phyloP scores from a whole-genome alignment of 306 rosid species.

The Quercus dentata region DNA sequence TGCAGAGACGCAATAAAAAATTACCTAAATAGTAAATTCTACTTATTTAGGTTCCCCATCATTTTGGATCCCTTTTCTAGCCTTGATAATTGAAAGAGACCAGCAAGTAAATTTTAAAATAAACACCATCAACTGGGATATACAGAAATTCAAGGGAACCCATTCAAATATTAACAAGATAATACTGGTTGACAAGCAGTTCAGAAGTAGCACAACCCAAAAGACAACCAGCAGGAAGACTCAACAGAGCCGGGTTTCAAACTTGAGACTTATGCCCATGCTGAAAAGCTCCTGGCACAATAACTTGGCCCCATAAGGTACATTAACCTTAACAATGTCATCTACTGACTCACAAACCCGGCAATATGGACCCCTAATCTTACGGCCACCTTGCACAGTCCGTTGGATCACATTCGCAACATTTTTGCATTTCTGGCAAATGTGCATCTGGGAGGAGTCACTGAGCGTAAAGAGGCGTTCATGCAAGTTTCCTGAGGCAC shows the following conservation, averaged over 20 bases:
- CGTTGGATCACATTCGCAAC: slow-evolving; percentile 71
- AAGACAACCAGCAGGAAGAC: neutral
- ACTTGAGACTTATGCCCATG: slow-evolving; percentile 93
- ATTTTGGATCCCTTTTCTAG: neutral
- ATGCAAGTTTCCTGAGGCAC: slow-evolving; percentile 91
- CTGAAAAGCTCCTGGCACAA: slow-evolving; percentile 92
- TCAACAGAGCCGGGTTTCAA: slow-evolving; percentile 68
- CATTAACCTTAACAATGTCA: slow-evolving; percentile 66
- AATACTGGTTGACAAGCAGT: neutral
- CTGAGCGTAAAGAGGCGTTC: slow-evolving; percentile 95
- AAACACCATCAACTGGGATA: neutral
- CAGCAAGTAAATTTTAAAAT: neutral
- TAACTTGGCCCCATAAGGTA: slow-evolving; percentile 89
- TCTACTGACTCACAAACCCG: slow-evolving; percentile 70
- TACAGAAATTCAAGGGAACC: too few relatives aligned
- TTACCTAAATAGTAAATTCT: neutral
- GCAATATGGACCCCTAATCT: slow-evolving; percentile 87
- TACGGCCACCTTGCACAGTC: slow-evolving; percentile 68
- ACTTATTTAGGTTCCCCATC: neutral
- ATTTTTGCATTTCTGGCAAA: slow-evolving; percentile 75
- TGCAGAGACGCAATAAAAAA: neutral
- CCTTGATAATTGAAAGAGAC: neutral
- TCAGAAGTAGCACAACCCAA: neutral
- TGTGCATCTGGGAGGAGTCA: slow-evolving; percentile 80
- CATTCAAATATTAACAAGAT: neutral